Base-by-base conservation (phyloP, 2,329 filamentous ascomycete species). In the Pseudocercospora eumusae region DNA sequence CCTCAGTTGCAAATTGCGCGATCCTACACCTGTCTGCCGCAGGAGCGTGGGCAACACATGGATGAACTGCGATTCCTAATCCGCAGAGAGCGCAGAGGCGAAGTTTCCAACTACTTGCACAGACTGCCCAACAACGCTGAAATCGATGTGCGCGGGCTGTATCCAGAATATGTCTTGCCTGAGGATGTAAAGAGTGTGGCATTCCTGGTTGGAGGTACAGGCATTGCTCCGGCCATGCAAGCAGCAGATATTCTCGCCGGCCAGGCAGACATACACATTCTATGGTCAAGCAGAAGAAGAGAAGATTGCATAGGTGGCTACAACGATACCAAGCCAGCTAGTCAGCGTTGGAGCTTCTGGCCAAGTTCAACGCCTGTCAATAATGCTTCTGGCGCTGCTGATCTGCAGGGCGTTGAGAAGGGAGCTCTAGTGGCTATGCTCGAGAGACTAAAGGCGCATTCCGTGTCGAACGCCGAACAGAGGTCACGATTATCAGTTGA, bases 131-230 rank as follows among this genome's bases (percentile, higher is more conserved):
- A 65, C 1, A 87, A 89, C 0, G 81, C 87, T 4, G 80, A 82
- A 4, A 80, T 98, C 47, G 88, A 92, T 73, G 77, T 97, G 45
- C 84, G 95, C 45, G 93, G 95, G 0, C 92, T 93, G 2, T 86
- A 89, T 68, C 75, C 85, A 0, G 91, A 93, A 52, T 91, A 70
- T 53, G 75, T 79, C 21, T 75, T 89, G 6, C 82, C 85, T 4
- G 71, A 72, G 20, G 75, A 82, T 60, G 80, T 84, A 25, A 75
- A 78, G 55, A 80, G 84, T 62, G 81, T 97, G 2, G 80, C 97
- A 1, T 96, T 98, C 71, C 79, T 98, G 21, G 95, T 93, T 1
- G 95, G 93, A 1, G 95, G 95, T 0, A 99, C 95, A 0, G 93
- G 95, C 0, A 90, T 99, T 69, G 92, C 92, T 15, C 91, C 93